These are phyloP conservation scores for Thielaviopsis cerberus DNA, from an alignment of 2,329 filamentous ascomycete species.

Conservation along the genomic window DNA sequence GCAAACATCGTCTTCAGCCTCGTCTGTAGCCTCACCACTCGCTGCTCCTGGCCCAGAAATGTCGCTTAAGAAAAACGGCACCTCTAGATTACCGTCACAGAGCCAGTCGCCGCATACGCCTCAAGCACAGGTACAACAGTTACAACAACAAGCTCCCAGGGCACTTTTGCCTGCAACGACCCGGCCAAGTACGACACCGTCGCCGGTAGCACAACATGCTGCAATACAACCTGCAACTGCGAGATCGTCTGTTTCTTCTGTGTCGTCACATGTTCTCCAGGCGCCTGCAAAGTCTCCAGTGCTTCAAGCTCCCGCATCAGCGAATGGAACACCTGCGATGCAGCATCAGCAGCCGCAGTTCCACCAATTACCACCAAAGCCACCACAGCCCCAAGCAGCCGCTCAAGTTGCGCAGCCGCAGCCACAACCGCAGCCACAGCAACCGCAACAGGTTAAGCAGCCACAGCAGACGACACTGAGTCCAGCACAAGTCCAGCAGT, in stretches of 20 bases:
- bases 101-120: not conserved
- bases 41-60: constrained; percentile 9
- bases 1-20: not conserved
- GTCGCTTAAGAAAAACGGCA: constrained; percentile 6
- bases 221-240: not conserved
- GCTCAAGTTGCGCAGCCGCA: not conserved
- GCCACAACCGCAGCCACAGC: not conserved
- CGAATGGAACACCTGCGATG: constrained; percentile 16
- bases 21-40: constrained; percentile 5
- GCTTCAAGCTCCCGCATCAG: not conserved
- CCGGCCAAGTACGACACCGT: not conserved
- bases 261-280: constrained; percentile 8
- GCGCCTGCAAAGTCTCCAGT: not conserved
- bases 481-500: not conserved
- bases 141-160: constrained; percentile 1
- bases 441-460: not conserved
- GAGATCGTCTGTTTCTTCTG: not conserved
- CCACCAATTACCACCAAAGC: constrained; percentile 14
- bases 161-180: not conserved
- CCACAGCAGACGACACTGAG: not conserved
- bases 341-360: constrained; percentile 20
- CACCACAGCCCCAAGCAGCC: not conserved
- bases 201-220: not conserved
- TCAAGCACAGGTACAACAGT: not conserved
- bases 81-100: not conserved